A percentile compares a stretch with the other conserved stretches of the same genome.
These are phyloP conservation scores for Rubia occidens DNA, from an alignment of 305 asterid genomes.

Conservation along the genomic window DNA sequence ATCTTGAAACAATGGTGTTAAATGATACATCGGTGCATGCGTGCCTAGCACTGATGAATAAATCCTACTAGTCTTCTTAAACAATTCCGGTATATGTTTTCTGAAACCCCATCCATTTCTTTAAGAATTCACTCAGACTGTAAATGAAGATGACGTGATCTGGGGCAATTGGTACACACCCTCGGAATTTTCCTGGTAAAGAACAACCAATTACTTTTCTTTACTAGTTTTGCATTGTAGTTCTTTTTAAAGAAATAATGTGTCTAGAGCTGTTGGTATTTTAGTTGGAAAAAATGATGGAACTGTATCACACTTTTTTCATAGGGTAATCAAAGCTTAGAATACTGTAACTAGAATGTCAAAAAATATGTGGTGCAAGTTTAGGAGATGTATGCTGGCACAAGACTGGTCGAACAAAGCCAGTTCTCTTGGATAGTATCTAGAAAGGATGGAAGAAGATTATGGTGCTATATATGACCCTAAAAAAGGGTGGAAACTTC, in stretches of 20 bases:
- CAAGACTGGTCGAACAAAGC: conserved; percentile 91
- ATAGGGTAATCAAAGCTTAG: conserved; percentile 88
- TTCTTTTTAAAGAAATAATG: too few relatives aligned
- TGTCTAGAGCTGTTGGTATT: conserved; percentile 1
- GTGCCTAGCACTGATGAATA: conserved; percentile 35
- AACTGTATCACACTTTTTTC: conserved; percentile 78
- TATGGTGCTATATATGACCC: conserved; percentile 74
- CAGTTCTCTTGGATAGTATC: conserved; percentile 58
- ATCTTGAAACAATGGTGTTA: conserved; percentile 23
- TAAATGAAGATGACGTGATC: conserved; percentile 78
- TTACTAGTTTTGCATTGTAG: conserved; percentile 6
- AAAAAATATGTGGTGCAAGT: conserved; percentile 67
- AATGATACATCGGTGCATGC: conserved; percentile 18
- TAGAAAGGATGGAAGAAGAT: conserved; percentile 91
- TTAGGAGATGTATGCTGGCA: conserved; percentile 90
- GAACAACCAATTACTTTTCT: conserved; percentile 5
- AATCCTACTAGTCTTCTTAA: too few relatives aligned
- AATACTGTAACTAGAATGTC: conserved; percentile 84
- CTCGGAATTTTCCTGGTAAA: conserved; percentile 78
- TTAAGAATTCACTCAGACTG: conserved; percentile 76
- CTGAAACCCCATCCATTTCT: conserved; percentile 72
- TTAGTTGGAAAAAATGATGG: conserved; percentile 92
- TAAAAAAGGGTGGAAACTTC: conserved; percentile 61
- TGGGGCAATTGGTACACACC: conserved; percentile 97
- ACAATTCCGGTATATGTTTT: too few relatives aligned